Evolutionary conservation across 2,329 filamentous ascomycete genomes (phyloP), one percentile per base, ranked within the genome.

Genomic region (Lizonia empirigonia): DNA sequence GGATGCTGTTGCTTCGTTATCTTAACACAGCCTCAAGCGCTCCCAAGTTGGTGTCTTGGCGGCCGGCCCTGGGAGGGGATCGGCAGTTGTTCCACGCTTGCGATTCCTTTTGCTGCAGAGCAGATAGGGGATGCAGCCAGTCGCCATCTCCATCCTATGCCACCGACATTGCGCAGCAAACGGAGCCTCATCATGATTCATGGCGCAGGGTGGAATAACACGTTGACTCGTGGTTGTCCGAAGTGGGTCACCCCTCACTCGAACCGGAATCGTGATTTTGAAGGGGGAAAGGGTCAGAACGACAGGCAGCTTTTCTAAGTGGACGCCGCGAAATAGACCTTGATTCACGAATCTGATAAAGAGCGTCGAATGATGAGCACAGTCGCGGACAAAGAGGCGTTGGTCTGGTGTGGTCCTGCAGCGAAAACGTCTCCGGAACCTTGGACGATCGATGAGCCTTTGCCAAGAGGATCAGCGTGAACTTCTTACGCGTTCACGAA

Each of bases 21-120:
- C 50, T 53, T 42, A 36, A 46, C 51, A 54, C 46, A 54, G 51
- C 51, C 51, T 50, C 45, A 54, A 38, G 24, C 40, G 36, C 37
- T 48, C 27, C 24, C 12, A 24, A n/a, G n/a, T n/a, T n/a, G n/a
- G n/a, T n/a, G n/a, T n/a, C 45, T 41, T 41, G 24, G 45, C 45
- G n/a, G 23, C 27, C 29, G 44, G 34, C 20, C 32, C 19, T 33
- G 42, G 12, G 24, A 18, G 18, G n/a, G 16, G 50, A 53, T 53
- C 50, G 44, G 39, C 50, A 39, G 4, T 13, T 40, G 44, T 53
- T 53, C 50, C 44, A 44, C 50, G 50, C 50, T 49, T 53, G 34
- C 24, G 30, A 18, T 44, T 44, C 15, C 29, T 49, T 36, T 44
- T 49, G 50, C 44, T 50, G 37, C 51, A 41, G n/a, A 20, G 30